Percentiles rank a stretch among this genome's conserved stretches.
These are phyloP conservation scores for Phtheirospermum japonicum DNA, from an alignment of 257 asterid species.

Conservation along the genomic window DNA sequence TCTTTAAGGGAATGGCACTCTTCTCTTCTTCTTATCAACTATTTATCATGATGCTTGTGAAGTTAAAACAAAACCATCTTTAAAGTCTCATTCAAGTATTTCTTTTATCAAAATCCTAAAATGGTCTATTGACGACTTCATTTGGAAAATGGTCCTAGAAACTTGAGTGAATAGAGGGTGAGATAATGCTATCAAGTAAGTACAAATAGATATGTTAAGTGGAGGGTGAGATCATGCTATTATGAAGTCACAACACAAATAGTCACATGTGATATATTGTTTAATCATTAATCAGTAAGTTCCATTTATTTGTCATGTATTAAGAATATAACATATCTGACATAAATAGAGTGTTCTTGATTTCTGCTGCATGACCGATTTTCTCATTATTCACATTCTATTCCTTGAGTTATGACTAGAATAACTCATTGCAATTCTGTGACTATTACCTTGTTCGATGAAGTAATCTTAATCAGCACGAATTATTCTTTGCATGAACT, in stretches of 20 bases:
- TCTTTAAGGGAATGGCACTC: background rate
- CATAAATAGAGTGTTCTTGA: conserved; percentile 11
- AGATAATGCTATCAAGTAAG: background rate
- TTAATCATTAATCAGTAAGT: background rate
- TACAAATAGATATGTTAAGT: background rate
- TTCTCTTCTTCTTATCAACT: background rate
- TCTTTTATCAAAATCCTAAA: background rate
- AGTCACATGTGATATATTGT: background rate
- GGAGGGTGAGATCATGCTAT: conserved; percentile 7
- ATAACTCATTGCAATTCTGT: background rate
- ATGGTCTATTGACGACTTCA: background rate
- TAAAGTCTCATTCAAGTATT: background rate
- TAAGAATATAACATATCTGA: background rate
- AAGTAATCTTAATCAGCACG: background rate
- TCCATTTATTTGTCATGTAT: background rate
- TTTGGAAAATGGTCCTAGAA: conserved; percentile 3
- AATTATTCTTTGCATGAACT: background rate
- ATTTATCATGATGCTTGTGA: background rate
- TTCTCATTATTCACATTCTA: background rate
- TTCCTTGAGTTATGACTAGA: conserved; percentile 17
- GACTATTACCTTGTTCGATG: conserved; percentile 4
- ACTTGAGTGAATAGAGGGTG: background rate
- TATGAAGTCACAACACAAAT: background rate
- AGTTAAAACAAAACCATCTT: background rate
- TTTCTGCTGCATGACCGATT: background rate